phyloP scores from a whole-genome alignment of 768 basidiomycete species.

The Auricularia sp. region DNA sequence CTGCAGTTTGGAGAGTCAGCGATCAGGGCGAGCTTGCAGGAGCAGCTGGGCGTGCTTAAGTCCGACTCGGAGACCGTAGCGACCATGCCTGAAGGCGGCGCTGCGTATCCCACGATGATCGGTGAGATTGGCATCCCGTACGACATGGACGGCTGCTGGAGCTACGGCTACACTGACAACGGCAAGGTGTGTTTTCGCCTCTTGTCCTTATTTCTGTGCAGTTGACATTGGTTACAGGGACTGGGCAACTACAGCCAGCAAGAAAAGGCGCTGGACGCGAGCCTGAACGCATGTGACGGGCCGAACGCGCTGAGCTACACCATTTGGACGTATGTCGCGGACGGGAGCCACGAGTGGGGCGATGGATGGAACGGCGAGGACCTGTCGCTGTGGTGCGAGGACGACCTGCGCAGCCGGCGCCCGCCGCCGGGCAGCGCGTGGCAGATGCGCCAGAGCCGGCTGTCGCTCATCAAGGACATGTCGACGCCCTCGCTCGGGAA shows the following conservation, averaged over 20 bases:
- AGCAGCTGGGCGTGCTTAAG: conserved; percentile 73
- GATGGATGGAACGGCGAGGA: conserved; percentile 98
- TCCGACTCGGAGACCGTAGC: conserved; percentile 54
- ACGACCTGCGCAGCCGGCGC: conserved; percentile 40
- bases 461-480: not conserved
- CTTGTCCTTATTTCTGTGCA: not conserved
- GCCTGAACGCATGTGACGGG: conserved; percentile 70
- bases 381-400: conserved; percentile 74
- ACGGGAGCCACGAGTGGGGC: conserved; percentile 80
- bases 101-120: conserved; percentile 77
- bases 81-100: conserved; percentile 11
- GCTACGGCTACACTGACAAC: conserved; percentile 58
- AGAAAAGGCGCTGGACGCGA: conserved; percentile 81
- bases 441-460: no score
- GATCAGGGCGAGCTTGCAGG: conserved; percentile 71
- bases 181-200: conserved; percentile 28
- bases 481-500: no score
- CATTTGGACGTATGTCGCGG: conserved; percentile 81
- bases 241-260: conserved; percentile 70
- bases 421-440: not conserved
- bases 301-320: conserved; percentile 68
- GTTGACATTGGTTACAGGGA: conserved; percentile 15
- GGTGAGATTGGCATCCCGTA: conserved; percentile 95
- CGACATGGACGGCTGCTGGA: conserved; percentile 81
- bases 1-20: conserved; percentile 58